These are phyloP conservation scores for Ophiostoma novo-ulmi DNA, from an alignment of 2,329 filamentous ascomycete species.

Conservation along the genomic window DNA sequence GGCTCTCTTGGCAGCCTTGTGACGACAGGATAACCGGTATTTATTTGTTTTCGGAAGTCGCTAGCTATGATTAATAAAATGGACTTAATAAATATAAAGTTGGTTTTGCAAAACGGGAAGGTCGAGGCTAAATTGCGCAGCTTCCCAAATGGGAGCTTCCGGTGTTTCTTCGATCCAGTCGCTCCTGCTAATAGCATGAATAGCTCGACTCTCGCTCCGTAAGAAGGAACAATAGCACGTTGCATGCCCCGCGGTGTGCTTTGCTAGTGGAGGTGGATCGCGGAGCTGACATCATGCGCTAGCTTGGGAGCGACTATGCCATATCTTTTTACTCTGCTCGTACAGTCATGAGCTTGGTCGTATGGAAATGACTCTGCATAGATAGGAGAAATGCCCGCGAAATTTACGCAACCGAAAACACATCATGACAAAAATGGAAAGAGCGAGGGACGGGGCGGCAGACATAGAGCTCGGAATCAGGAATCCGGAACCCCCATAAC, in stretches of 20 bases:
- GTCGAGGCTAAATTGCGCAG: slow-evolving; percentile 12
- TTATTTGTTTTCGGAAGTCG: slow-evolving; percentile 3
- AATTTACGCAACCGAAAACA: neutral
- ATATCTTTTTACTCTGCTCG: neutral
- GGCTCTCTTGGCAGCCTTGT: neutral
- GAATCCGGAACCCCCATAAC: neutral
- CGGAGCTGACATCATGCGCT: slow-evolving; percentile 20
- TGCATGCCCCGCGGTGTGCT: slow-evolving; percentile 13
- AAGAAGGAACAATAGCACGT: neutral
- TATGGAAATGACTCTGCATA: neutral
- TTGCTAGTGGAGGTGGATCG: slow-evolving; percentile 2
- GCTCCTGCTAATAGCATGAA: neutral
- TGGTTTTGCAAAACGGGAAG: neutral
- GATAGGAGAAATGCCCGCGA: neutral
- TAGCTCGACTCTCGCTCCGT: neutral
- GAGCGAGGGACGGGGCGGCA: neutral
- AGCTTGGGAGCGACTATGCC: neutral
- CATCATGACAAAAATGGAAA: neutral
- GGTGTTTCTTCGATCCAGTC: neutral
- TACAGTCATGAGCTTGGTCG: neutral
- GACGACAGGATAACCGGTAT: neutral
- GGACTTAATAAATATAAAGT: neutral
- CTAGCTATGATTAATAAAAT: neutral
- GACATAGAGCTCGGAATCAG: neutral
- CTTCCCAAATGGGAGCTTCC: slow-evolving; percentile 15